Evolutionary conservation across 352 stramenopile species (phyloP).

Genomic region (Blastocystis sp.): DNA sequence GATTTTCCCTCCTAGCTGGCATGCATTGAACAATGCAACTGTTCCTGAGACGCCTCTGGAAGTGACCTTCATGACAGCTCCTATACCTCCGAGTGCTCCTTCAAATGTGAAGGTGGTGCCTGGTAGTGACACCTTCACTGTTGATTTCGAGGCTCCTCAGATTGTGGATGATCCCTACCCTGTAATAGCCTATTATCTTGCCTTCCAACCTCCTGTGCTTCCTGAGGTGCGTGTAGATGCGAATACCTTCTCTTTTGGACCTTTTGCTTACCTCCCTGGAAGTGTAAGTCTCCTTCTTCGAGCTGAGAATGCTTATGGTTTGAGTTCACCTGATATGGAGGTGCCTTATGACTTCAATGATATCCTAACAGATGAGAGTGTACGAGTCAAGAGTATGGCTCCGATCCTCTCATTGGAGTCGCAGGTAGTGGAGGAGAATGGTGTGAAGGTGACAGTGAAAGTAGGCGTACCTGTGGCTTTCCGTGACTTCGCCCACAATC

Average conservation of each 20-base stretch:
- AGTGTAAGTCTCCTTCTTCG: slow-evolving; percentile 29
- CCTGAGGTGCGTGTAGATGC: slow-evolving; percentile 33
- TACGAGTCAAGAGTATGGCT: background rate
- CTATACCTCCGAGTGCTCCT: slow-evolving; percentile 22
- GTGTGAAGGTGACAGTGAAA: background rate
- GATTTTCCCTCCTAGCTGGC: slow-evolving; percentile 39
- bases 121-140: background rate
- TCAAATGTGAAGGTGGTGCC: background rate
- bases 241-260: background rate
- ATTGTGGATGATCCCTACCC: slow-evolving; percentile 14
- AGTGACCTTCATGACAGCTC: slow-evolving; percentile 26
- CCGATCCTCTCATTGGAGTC: background rate
- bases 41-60: slow-evolving; percentile 30
- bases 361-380: background rate
- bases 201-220: slow-evolving; percentile 51
- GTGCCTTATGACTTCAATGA: slow-evolving; percentile 38
- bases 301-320: slow-evolving; percentile 40
- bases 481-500: background rate
- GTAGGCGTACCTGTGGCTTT: background rate
- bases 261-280: slow-evolving; percentile 12
- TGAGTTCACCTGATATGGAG: slow-evolving; percentile 47
- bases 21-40: slow-evolving; percentile 2
- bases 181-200: slow-evolving; percentile 28
- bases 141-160: slow-evolving; percentile 27
- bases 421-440: slow-evolving; percentile 3